Evolutionary conservation across 306 rosid species (phyloP), one percentile per base, ranked within the genome.

Genomic region (Trifolium repens): DNA sequence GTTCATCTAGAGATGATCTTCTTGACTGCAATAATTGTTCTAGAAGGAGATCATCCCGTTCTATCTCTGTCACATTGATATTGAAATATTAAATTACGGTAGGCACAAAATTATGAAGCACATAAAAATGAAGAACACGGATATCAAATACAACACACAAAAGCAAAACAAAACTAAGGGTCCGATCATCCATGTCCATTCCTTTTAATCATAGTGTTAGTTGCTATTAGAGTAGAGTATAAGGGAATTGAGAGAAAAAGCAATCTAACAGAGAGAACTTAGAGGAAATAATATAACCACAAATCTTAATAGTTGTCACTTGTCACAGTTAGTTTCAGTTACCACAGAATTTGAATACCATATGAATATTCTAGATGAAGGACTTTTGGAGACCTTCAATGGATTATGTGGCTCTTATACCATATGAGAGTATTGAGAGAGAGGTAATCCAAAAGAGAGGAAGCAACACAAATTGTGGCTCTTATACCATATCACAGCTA

Each of bases 41-140:
- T 63, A 91, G 91, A 83, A 94, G 96, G 83, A 86, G 87, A 81
- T 91, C 97, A 57, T 94, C 97, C 85, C 77, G 87, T 67, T 90
- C 97, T 72, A 94, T 78, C 79, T 86, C 98, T 94, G 94, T 71
- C 78, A 85, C 65, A 71, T 72, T 64, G 63, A 69, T 52, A 62
- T 67, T 58, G 70, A 76, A 71, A 76, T 66, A 76, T 55, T 76
- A 76, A 75, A 64, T 40, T 30, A 72, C 16, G 15, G 73, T 50
- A 52, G 47, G 73, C 24, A 50, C 32, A 53, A 74, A 78, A 72
- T 69, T 12, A 40, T 61, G 53, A 35, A 53, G 64, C 39, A 42
- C 61, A 35, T 10, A 11, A 57, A 14, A 70, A 65, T 27, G 35
- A 5, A 62, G 74, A 52, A 52, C 52, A 19, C 70, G 46, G 26